phyloP scores from a whole-genome alignment of 495 filamentous ascomycete species.

The Hyaloscypha bicolor region DNA sequence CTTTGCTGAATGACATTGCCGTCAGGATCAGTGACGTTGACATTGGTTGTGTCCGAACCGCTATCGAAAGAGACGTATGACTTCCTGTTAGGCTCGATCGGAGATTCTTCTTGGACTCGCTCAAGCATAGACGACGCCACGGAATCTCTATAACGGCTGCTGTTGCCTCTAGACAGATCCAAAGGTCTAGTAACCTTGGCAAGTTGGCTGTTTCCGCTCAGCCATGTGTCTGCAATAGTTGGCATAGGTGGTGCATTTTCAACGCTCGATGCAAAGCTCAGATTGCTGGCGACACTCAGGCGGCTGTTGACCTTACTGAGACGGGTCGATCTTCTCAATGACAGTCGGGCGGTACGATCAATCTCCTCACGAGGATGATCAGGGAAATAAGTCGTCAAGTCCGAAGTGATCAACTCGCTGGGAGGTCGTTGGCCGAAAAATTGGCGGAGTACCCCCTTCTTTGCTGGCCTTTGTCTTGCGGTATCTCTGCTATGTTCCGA shows the following conservation, averaged over 20 bases:
- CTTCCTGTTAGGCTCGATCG: constrained; percentile 86
- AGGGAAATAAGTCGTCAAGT: constrained; percentile 95
- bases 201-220: constrained; percentile 61
- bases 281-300: constrained; percentile 89
- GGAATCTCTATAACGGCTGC: constrained; percentile 75
- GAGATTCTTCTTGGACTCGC: constrained; percentile 83
- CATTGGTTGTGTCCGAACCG: constrained; percentile 63
- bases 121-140: constrained; percentile 87
- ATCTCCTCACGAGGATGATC: constrained; percentile 91
- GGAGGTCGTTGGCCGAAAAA: constrained; percentile 93
- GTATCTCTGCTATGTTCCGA: constrained; percentile 32
- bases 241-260: constrained; percentile 90
- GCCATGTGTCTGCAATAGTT: constrained; percentile 93
- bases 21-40: constrained; percentile 75
- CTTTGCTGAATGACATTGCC: constrained; percentile 65
- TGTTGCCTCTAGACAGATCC: constrained; percentile 45
- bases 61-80: constrained; percentile 97
- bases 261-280: constrained; percentile 87
- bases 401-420: constrained; percentile 95
- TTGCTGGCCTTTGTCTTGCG: constrained; percentile 30
- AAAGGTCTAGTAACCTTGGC: constrained; percentile 48
- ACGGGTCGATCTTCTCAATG: constrained; percentile 83
- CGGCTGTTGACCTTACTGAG: constrained; percentile 90
- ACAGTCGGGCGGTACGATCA: constrained; percentile 89
- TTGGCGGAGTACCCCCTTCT: constrained; percentile 52